Evolutionary conservation across 202 grass and related monocot species (phyloP).

Genomic region (Setaria italica): DNA sequence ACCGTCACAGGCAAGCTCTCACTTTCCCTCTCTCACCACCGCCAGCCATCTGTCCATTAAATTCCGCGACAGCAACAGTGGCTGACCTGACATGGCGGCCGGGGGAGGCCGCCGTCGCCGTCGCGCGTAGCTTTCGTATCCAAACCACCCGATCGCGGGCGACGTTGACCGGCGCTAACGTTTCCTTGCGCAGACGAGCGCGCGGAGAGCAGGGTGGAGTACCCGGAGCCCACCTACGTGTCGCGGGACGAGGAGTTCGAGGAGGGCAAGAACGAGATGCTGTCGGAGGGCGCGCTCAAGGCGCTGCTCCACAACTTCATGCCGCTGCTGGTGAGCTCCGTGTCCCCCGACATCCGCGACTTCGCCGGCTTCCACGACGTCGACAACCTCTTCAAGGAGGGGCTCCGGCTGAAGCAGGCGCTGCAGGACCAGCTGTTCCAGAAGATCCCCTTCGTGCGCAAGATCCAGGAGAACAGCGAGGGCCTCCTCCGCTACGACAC

Average conservation of each 20-base stretch:
- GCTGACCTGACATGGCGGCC: conserved; percentile 32
- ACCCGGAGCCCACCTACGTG: conserved; percentile 78
- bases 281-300: conserved; percentile 63
- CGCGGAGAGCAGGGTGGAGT: conserved; percentile 76
- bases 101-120: conserved; percentile 21
- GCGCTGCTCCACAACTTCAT: conserved; percentile 91
- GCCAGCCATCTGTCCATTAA: conserved; percentile 24
- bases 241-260: conserved; percentile 88
- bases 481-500: conserved; percentile 88
- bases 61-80: conserved; percentile 35
- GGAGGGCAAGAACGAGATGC: conserved; percentile 88
- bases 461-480: conserved; percentile 79
- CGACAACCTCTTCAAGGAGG: conserved; percentile 96
- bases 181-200: conserved; percentile 52
- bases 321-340: conserved; percentile 64
- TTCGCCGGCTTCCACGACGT: conserved; percentile 88
- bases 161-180: conserved; percentile 12
- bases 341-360: conserved; percentile 65
- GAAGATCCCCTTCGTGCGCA: conserved; percentile 78
- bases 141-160: conserved; percentile 38
- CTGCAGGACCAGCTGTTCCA: conserved; percentile 81
- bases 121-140: conserved; percentile 51
- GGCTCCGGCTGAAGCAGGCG: conserved; percentile 71
- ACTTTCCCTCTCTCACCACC: not conserved
- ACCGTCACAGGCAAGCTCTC: conserved; percentile 60